Evolutionary conservation across 495 filamentous ascomycete species (phyloP).

Genomic region (Zalerion maritima): DNA sequence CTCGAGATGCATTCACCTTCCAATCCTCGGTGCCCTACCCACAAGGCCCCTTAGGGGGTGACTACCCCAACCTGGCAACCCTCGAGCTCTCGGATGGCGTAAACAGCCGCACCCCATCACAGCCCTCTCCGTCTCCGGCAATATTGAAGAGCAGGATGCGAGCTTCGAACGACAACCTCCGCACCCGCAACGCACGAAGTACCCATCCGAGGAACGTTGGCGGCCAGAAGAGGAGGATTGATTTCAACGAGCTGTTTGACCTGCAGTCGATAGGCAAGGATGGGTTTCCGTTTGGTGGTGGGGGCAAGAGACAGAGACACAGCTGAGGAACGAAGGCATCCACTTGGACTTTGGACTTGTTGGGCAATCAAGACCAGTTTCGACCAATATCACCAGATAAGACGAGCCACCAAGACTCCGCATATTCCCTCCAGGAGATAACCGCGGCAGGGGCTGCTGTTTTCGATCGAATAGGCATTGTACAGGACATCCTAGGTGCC

Average conservation of each 20-base stretch:
- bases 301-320: constrained; percentile 58
- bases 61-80: constrained; percentile 44
- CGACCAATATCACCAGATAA: no score
- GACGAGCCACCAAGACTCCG: no score
- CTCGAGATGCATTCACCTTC: constrained; percentile 52
- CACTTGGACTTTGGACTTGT: no score
- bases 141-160: constrained; percentile 26
- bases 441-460: no score
- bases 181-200: constrained; percentile 28
- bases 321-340: constrained; percentile 24
- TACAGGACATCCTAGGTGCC: no score
- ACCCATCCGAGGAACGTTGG: constrained; percentile 38
- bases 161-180: constrained; percentile 29
- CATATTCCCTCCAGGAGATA: no score
- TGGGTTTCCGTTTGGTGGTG: constrained; percentile 43
- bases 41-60: no score
- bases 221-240: constrained; percentile 66
- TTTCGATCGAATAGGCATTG: no score
- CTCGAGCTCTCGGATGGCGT: constrained; percentile 34
- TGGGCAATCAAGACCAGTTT: no score
- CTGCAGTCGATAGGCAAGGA: constrained; percentile 47
- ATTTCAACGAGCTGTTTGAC: constrained; percentile 71
- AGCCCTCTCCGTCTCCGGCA: constrained; percentile 18
- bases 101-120: constrained; percentile 14
- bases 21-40: constrained; percentile 54